These are phyloP conservation scores for Hordeum pubiflorum DNA, from an alignment of 202 grass and related monocot genomes.

Conservation along the genomic window DNA sequence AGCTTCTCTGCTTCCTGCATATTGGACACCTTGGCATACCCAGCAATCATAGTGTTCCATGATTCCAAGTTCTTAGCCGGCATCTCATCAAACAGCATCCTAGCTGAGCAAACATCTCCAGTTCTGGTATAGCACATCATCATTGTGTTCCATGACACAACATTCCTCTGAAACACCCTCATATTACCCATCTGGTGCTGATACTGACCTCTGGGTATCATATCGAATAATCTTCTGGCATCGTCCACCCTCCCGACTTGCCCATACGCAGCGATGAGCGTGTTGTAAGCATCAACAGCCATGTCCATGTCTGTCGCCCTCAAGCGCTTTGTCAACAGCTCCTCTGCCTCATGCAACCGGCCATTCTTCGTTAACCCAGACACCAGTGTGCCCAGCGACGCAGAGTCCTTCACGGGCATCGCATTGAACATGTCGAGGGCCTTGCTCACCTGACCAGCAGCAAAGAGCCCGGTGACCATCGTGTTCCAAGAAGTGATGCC, in stretches of 20 bases:
- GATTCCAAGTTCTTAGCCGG: constrained; percentile 51
- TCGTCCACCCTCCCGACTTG: constrained; percentile 37
- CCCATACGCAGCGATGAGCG: constrained; percentile 65
- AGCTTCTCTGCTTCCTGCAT: constrained; percentile 58
- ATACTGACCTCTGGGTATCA: constrained; percentile 37
- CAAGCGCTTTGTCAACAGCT: constrained; percentile 37
- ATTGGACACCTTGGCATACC: constrained; percentile 34
- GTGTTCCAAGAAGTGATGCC: constrained; percentile 64
- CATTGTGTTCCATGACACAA: constrained; percentile 78
- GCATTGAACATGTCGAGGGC: constrained; percentile 48
- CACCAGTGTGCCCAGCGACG: constrained; percentile 40
- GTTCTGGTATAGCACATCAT: constrained; percentile 63
- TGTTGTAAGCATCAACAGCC: constrained; percentile 58
- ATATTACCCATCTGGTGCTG: not conserved
- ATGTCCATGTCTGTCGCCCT: constrained; percentile 24
- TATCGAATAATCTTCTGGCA: constrained; percentile 59
- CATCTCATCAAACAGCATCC: constrained; percentile 63
- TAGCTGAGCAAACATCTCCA: constrained; percentile 47
- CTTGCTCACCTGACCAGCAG: constrained; percentile 32
- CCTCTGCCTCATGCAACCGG: constrained; percentile 40
- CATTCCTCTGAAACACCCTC: constrained; percentile 46
- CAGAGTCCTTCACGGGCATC: constrained; percentile 48
- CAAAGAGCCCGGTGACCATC: constrained; percentile 49
- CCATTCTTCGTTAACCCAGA: constrained; percentile 50
- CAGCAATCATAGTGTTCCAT: constrained; percentile 74